A percentile compares a stretch with the other conserved stretches of the same genome.
These are phyloP conservation scores for Penicillium flavigenum DNA, from an alignment of 495 filamentous ascomycete genomes.

Conservation along the genomic window DNA sequence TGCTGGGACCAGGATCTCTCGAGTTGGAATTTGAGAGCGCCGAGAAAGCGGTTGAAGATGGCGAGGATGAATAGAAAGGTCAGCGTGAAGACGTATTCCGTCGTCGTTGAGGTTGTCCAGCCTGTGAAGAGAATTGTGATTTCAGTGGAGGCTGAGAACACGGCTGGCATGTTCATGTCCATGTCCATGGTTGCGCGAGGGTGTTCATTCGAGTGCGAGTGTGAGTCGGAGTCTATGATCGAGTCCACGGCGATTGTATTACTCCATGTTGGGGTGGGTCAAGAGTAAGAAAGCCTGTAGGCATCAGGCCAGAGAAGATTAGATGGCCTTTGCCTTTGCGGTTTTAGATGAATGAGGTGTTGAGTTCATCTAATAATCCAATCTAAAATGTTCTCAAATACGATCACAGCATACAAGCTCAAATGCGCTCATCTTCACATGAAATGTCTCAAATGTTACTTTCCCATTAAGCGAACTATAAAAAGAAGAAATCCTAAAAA, in stretches of 20 bases:
- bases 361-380: background rate
- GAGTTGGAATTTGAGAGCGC: slow-evolving; percentile 20
- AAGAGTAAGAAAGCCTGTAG: background rate
- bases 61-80: slow-evolving; percentile 20
- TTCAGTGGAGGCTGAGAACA: slow-evolving; percentile 12
- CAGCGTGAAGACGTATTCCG: slow-evolving; percentile 19
- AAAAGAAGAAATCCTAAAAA: background rate
- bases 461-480: background rate
- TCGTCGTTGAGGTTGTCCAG: slow-evolving; percentile 20
- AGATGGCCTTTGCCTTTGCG: background rate
- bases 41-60: slow-evolving; percentile 26
- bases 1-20: slow-evolving; percentile 4
- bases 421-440: slow-evolving; percentile 5
- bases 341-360: background rate
- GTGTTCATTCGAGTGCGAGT: background rate
- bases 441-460: background rate
- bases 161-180: slow-evolving; percentile 17
- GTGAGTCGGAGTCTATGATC: background rate
- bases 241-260: background rate
- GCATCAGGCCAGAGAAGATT: background rate
- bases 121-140: slow-evolving; percentile 27
- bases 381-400: background rate
- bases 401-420: background rate
- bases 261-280: background rate
- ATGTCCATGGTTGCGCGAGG: background rate